These are phyloP conservation scores for Blastobotrys proliferans DNA, from an alignment of 1,139 yeast species.

Conservation along the genomic window DNA sequence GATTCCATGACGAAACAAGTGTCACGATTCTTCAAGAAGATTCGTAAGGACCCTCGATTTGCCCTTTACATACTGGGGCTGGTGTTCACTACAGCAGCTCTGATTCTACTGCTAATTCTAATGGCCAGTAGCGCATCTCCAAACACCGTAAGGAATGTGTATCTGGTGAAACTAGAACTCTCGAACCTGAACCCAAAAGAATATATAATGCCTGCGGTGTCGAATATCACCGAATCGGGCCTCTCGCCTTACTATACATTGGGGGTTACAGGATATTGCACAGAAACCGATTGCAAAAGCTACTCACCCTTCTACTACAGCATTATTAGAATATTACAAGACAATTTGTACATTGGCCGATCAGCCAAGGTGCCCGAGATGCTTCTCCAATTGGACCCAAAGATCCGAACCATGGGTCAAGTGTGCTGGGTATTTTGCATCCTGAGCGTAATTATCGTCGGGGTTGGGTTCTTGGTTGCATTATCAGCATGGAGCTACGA, in stretches of 20 bases:
- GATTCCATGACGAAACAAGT: not conserved
- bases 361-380: too few species aligned
- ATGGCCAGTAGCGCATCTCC: constrained; percentile 9
- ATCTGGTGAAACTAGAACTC: constrained; percentile 1
- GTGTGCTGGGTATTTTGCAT: constrained; percentile 6
- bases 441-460: not conserved
- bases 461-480: constrained; percentile 1
- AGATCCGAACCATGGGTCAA: too few species aligned
- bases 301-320: constrained; percentile 10
- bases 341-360: too few species aligned
- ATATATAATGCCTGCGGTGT: too few species aligned
- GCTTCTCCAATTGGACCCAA: too few species aligned
- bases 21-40: not conserved
- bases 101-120: constrained; percentile 4
- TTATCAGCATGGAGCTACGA: not conserved
- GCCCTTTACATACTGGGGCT: not conserved
- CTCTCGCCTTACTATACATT: not conserved
- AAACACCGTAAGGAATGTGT: not conserved
- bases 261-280: constrained; percentile 9
- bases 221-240: not conserved
- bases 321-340: too few species aligned
- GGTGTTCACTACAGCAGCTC: not conserved
- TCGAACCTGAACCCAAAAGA: too few species aligned
- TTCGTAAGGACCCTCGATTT: not conserved
- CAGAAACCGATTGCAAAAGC: not conserved